A percentile compares a stretch with the other conserved stretches of the same genome.
phyloP scores from a whole-genome alignment of 2,329 filamentous ascomycete species.

The Pestalotiopsis sp. region DNA sequence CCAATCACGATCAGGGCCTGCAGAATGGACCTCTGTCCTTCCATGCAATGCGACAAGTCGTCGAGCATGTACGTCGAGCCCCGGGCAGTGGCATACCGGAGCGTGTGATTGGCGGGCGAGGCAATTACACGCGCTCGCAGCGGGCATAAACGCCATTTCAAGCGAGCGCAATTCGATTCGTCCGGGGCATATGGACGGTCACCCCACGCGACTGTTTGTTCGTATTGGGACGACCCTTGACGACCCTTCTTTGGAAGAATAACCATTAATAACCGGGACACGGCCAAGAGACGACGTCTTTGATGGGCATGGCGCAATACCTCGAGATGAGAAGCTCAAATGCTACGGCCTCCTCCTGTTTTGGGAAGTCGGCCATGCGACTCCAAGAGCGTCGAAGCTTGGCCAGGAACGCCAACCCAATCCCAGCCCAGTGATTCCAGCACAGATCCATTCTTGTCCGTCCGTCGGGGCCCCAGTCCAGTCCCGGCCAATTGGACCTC shows the following conservation, averaged over 20 bases:
- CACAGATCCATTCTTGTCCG: too few species aligned
- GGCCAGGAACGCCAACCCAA: not conserved
- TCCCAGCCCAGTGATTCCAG: not conserved
- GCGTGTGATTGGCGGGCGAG: not conserved
- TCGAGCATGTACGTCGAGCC: not conserved
- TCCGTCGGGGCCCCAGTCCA: not conserved
- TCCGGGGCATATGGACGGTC: not conserved
- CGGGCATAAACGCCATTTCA: conserved; percentile 1
- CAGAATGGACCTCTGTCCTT: not conserved
- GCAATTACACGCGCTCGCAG: not conserved
- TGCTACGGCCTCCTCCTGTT: not conserved
- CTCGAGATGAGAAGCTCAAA: not conserved
- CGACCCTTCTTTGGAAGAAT: not conserved
- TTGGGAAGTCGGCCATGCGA: not conserved
- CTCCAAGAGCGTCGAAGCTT: not conserved
- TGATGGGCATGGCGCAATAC: not conserved
- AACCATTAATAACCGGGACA: not conserved
- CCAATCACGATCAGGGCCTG: not conserved
- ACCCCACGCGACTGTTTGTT: not conserved
- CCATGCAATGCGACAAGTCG: not conserved
- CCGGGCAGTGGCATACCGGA: not conserved
- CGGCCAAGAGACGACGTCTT: not conserved
- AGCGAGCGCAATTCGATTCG: conserved; percentile 1
- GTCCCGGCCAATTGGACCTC: not conserved
- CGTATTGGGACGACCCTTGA: not conserved